Base-by-base conservation (phyloP, 1,284 basidiomycete genomes). In the Thelephora terrestris region DNA sequence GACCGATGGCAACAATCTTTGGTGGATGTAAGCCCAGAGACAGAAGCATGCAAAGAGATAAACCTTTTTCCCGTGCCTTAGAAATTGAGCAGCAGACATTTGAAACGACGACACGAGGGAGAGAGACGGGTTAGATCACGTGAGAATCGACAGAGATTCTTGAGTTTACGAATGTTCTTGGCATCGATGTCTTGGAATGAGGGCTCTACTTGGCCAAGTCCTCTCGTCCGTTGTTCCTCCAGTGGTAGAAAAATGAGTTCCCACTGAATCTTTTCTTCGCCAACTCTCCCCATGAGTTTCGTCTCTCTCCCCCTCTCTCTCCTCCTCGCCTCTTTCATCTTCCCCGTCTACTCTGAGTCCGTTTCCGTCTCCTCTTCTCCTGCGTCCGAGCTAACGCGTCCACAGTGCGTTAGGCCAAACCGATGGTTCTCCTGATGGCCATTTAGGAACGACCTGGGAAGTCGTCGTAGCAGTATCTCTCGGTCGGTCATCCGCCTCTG, bases 1-100 rank as follows among this genome's bases (percentile, higher is more conserved):
- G 75, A 43, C 91, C 91, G 53, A 94, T 94, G 43, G 91, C 92
- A 35, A 95, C 82, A 58, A 94, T 92, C 85, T 91, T 51, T 14
- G 43, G 37, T 14, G 38, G 20, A 21, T 25, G 23, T 37, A 20
- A 12, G 7, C 20, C 27, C 5, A 34, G 24, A n/a, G 7, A 24
- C 36, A 5, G 18, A 40, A 34, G 43, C 24, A 24, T 16, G 20
- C 16, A 12, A 6, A 14, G 20, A 29, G n/a, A 37, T 17, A 25
- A 2, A 23, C 71, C 63, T 76, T 75, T 60, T 71, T 76, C 45
- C 75, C 74, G 42, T 66, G 64, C 46, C 64, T 62, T 34, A 69
- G 65, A 52, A 79, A 79, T 17, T 75, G 67, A 17, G 66, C 56
- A 17, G 73, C 69, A 50, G 58, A 50, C 58, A 61, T 61, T 9